A percentile compares a stretch with the other conserved stretches of the same genome.
phyloP scores from a whole-genome alignment of 371 early-diverging fungal genomes.

The Apophysomyces sp. region DNA sequence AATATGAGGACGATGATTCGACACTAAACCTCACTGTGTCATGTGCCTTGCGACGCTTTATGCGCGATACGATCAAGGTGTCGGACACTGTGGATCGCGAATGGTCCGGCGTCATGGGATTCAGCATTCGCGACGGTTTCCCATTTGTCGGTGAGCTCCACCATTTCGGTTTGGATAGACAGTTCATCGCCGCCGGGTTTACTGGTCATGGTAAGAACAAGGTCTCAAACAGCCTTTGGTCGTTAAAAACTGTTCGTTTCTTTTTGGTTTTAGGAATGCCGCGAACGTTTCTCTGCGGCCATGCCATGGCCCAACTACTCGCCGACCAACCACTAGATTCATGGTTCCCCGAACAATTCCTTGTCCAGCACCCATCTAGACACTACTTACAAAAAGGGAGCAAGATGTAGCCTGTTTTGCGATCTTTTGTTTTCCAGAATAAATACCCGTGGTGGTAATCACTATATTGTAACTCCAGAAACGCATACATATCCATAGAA shows the following conservation, averaged over 20 bases:
- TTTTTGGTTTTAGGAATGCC: conserved; percentile 62
- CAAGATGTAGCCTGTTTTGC: background rate
- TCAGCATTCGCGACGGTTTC: conserved; percentile 29
- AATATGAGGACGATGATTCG: conserved; percentile 39
- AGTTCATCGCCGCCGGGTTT: conserved; percentile 48
- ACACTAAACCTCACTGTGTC: conserved; percentile 28
- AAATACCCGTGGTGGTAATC: too few relatives aligned
- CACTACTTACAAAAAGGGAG: conserved; percentile 1
- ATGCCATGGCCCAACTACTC: conserved; percentile 38
- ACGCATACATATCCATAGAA: too few relatives aligned
- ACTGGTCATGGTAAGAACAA: conserved; percentile 22
- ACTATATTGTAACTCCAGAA: too few relatives aligned
- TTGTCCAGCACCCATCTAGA: conserved; percentile 20
- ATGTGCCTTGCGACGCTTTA: conserved; percentile 24
- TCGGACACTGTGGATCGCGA: conserved; percentile 3
- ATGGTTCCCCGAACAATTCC: conserved; percentile 23
- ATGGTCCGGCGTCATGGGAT: conserved; percentile 53
- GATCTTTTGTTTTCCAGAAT: too few relatives aligned
- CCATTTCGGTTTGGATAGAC: conserved; percentile 10
- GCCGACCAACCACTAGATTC: conserved; percentile 18
- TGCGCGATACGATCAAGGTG: conserved; percentile 15
- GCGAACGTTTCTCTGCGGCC: conserved; percentile 45
- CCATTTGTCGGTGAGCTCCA: conserved; percentile 42
- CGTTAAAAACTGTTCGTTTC: too few relatives aligned
- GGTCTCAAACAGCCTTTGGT: too few relatives aligned